Evolutionary conservation across 257 asterid genomes (phyloP), one percentile per base, ranked within the genome.

Genomic region (Penstemon barbatus): DNA sequence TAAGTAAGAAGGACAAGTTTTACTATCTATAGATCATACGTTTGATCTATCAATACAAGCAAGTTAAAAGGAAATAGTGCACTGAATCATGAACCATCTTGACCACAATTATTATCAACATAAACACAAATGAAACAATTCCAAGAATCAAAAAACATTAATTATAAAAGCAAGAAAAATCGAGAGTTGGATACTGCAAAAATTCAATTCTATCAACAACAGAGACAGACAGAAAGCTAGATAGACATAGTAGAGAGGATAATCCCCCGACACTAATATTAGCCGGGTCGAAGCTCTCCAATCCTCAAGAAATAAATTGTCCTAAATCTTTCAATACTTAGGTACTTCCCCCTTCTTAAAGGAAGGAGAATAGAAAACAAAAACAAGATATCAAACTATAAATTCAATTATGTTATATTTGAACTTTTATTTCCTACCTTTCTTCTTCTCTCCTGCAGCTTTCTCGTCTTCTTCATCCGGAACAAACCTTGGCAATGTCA

Each of bases 401-500:
- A 8, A 62, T 8, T 8, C 36, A 67, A 40, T 13, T 59, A 36
- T 0, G 57, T 44, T 60, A 67, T 11, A 57, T 57, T 54, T 36
- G 51, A 56, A 43, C 56, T 33, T 66, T 70, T 63, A 63, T 61
- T 53, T 74, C 68, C 61, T 77, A 37, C 15, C 65, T 25, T 25
- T 25, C 74, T 57, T 73, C 44, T 44, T 55, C 65, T 65, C 69
- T 44, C 57, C 73, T 8, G 75, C 69, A 63, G 77, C 75, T 43
- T 70, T 64, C 51, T 66, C 51, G 48, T 61, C 78, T 39, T 75
- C 78, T 70, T 70, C 70, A 49, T 33, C 79, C 0, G 79, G 77
- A 7, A 65, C 69, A 36, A 73, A 79, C 75, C 86, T 74, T 7
- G 86, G 86, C 70, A 81, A 45, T 49, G 72, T 78, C 77, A 81